Base-by-base conservation (phyloP, 768 basidiomycete genomes). In the Rhizopogon vesiculosus region DNA sequence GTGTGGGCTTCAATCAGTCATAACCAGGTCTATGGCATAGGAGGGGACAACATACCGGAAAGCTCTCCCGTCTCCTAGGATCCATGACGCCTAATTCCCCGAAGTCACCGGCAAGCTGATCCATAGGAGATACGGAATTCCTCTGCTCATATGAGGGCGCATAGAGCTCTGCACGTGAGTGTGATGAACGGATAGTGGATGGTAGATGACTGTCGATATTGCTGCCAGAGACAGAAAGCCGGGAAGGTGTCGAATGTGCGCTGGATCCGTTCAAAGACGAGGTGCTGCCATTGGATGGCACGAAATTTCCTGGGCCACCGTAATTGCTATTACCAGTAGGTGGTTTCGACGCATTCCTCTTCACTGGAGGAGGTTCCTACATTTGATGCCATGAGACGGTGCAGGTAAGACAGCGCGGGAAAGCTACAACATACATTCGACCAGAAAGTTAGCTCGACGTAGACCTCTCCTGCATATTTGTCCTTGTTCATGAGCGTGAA, bases 381-480 rank as follows among this genome's bases (percentile, higher is more conserved):
- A 42, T n/a, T 54, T 50, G n/a, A 39, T 9, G 13, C 18, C 9
- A 55, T 38, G 12, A 51, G 31, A 31, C 12, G 28, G 44, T 44
- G 29, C 50, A 60, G 45, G 59, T n/a, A 57, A 41, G 42, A n/a
- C 8, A 42, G 19, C 15, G 43, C 41, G 45, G 19, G 25, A 45
- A 31, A 44, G 22, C n/a, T 38, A 19, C 35, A 42, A 59, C 87
- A 55, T 59, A 92, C 91, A 67, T 93, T 92, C 8, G 94, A 94
- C 86, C 91, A 99, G 74, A 96, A 98, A 0, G 97, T 99, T 64
- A 98, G 70, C 68, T 99, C 97, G 19, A 98, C 77, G 67, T 96
- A 98, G 10, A 99, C 86, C 69, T 98, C 96, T 6, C 97, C 97
- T 28, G 87, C 85, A 69, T 97, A 98, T 62, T 91, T 91, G 59